These are phyloP conservation scores for Acacia concinna DNA, from an alignment of 331 rosid genomes.

Conservation along the genomic window DNA sequence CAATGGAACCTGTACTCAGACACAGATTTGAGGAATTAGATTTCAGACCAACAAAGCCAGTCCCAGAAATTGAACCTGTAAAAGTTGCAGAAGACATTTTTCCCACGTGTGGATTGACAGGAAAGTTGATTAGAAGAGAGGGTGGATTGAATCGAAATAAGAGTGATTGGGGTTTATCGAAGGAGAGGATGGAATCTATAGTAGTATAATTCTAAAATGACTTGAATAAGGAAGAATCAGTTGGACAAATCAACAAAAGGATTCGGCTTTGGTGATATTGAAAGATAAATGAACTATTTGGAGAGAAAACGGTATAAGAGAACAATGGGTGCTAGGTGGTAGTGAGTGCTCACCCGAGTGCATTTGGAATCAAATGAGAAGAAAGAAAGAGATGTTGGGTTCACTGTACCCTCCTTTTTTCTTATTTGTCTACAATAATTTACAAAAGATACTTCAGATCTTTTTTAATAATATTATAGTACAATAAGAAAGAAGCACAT, in stretches of 20 bases:
- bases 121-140: not conserved
- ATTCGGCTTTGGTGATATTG: constrained; percentile 9
- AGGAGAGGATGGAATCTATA: not conserved
- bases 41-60: constrained; percentile 51
- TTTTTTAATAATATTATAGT: not conserved
- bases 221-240: constrained; percentile 28
- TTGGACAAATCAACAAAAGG: constrained; percentile 2
- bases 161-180: not conserved
- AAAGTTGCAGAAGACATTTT: constrained; percentile 55
- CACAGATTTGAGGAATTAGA: constrained; percentile 39
- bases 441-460: not conserved
- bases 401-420: not conserved
- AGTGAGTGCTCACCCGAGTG: not conserved
- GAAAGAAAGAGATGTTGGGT: not conserved
- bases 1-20: constrained; percentile 34
- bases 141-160: not conserved
- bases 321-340: constrained; percentile 39
- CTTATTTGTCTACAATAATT: not conserved
- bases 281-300: constrained; percentile 17
- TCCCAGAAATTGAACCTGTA: constrained; percentile 28
- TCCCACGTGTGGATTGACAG: not conserved
- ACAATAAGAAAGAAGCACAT: too few relatives aligned
- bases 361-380: not conserved
- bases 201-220: too few relatives aligned
- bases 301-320: constrained; percentile 25